Evolutionary conservation across 768 basidiomycete species (phyloP).

Genomic region (Mycena pura): DNA sequence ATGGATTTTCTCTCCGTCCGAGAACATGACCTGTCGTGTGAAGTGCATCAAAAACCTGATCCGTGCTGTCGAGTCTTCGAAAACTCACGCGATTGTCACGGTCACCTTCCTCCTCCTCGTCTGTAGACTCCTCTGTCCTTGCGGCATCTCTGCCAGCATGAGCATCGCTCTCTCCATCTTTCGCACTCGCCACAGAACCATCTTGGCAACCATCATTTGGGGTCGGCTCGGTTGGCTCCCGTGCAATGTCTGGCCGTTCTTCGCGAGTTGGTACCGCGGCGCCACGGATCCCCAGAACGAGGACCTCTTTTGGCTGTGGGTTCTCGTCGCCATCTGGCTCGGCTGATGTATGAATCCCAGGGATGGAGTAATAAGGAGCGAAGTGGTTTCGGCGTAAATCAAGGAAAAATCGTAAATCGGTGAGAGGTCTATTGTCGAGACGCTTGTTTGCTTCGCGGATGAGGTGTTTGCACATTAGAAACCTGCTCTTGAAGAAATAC

Average conservation of each 20-base stretch:
- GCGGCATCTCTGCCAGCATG: not conserved
- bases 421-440: conserved; percentile 21
- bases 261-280: not conserved
- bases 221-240: too few species aligned
- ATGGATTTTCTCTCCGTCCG: not conserved
- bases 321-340: not conserved
- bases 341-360: not conserved
- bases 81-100: not conserved
- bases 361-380: conserved; percentile 19
- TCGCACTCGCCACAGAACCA: not conserved
- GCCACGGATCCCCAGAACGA: not conserved
- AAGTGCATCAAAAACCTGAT: not conserved
- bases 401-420: conserved; percentile 17
- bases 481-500: conserved; percentile 11
- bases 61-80: not conserved
- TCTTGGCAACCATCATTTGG: not conserved
- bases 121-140: not conserved
- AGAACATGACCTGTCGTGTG: not conserved
- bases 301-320: not conserved
- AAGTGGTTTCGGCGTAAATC: conserved; percentile 11
- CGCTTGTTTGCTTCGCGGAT: conserved; percentile 21
- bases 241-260: not conserved
- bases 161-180: not conserved
- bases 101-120: not conserved
- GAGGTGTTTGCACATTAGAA: conserved; percentile 31